These are phyloP conservation scores for Aspergillus fumigatiaffinis DNA, from an alignment of 2,329 filamentous ascomycete genomes.

Conservation along the genomic window DNA sequence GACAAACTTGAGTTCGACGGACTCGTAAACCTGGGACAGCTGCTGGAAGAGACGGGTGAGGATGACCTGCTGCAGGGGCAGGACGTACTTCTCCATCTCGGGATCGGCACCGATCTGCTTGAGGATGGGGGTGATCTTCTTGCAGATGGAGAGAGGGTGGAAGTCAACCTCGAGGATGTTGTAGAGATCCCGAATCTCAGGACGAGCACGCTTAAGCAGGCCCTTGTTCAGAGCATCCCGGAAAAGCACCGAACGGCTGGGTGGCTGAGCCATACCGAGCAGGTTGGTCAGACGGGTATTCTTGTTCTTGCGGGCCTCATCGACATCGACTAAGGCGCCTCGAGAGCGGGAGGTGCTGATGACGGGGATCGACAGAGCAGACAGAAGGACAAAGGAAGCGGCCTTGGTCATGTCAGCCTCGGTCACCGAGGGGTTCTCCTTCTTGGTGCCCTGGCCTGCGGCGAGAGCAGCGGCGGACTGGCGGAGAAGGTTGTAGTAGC, in stretches of 20 bases:
- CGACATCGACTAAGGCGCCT: slow-evolving; percentile 92
- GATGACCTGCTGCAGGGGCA: slow-evolving; percentile 96
- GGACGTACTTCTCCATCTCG: slow-evolving; percentile 96
- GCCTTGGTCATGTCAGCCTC: slow-evolving; percentile 91
- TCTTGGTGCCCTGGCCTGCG: slow-evolving; percentile 82
- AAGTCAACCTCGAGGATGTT: slow-evolving; percentile 99
- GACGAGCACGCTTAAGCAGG: slow-evolving; percentile 83
- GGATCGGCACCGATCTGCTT: slow-evolving; percentile 87
- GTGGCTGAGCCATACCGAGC: slow-evolving; percentile 84
- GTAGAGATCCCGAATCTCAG: slow-evolving; percentile 95
- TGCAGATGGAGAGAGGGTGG: slow-evolving; percentile 96
- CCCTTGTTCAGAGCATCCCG: slow-evolving; percentile 94
- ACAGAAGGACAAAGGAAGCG: slow-evolving; percentile 91
- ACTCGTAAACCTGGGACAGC: slow-evolving; percentile 97
- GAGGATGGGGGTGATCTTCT: slow-evolving; percentile 96
- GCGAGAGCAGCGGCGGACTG: slow-evolving; percentile 81
- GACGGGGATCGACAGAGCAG: slow-evolving; percentile 94
- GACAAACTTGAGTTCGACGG: slow-evolving; percentile 90
- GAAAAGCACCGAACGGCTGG: slow-evolving; percentile 86
- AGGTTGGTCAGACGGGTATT: slow-evolving; percentile 95
- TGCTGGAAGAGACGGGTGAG: slow-evolving; percentile 98
- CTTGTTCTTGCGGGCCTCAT: slow-evolving; percentile 97
- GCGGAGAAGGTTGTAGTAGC: slow-evolving; percentile 94
- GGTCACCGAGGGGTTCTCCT: slow-evolving; percentile 84
- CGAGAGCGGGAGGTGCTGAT: slow-evolving; percentile 97